Evolutionary conservation across 305 asterid genomes (phyloP).

Genomic region (Withania somnifera): DNA sequence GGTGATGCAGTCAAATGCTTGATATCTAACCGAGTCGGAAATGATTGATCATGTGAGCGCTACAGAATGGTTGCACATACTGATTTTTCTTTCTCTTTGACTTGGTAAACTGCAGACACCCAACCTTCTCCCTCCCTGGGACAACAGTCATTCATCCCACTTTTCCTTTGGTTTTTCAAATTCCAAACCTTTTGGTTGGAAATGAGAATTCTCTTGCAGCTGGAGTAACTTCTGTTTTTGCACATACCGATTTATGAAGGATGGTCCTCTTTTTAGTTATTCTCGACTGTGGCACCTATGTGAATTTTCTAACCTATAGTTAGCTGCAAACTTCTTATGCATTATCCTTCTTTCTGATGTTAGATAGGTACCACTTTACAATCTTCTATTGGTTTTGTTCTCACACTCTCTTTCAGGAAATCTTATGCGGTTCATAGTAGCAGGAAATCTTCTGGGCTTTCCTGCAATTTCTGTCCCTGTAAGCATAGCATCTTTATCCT

Average conservation of each 20-base stretch:
- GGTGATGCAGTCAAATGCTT: not conserved
- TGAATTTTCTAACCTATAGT: not conserved
- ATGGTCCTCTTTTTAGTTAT: not conserved
- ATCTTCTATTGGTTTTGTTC: not conserved
- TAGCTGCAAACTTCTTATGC: not conserved
- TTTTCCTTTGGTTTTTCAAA: not conserved
- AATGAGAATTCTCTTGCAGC: not conserved
- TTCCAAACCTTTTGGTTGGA: not conserved
- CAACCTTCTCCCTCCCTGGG: not conserved
- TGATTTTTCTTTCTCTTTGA: not conserved
- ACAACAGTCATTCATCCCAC: not conserved
- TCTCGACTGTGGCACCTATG: not conserved
- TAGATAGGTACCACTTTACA: not conserved
- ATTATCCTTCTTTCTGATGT: not conserved
- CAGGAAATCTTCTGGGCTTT: constrained; percentile 79
- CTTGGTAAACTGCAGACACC: not conserved
- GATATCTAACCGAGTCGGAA: not conserved
- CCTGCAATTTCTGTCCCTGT: constrained; percentile 88
- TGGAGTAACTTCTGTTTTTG: not conserved
- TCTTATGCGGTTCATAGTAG: constrained; percentile 58
- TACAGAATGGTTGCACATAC: not conserved
- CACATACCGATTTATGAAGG: not conserved
- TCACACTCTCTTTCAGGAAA: constrained; percentile 34
- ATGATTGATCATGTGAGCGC: not conserved
- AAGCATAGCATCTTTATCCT: constrained; percentile 17